Conservation (phyloP, 202 grass and related monocot genomes). For the Panicum hallii region DNA sequence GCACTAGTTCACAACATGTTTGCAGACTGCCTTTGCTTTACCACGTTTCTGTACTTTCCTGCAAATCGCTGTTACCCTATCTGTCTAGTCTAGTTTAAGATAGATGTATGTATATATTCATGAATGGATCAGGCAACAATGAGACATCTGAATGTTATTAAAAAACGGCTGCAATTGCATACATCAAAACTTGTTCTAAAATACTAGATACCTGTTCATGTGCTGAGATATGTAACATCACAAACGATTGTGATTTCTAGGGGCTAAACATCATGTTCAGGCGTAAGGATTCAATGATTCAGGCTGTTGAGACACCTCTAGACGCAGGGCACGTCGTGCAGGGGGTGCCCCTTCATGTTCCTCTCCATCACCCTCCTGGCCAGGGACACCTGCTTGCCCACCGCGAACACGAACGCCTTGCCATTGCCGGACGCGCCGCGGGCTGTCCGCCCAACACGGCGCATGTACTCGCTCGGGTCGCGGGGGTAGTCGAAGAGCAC, state of each 20-base stretch:
- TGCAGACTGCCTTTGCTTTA: not conserved
- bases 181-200: not conserved
- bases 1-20: not conserved
- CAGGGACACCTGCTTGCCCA: conserved; percentile 88
- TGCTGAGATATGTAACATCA: not conserved
- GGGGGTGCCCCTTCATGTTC: conserved; percentile 84
- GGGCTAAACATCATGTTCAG: not conserved
- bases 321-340: conserved; percentile 72
- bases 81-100: no score
- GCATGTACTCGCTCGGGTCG: conserved; percentile 87
- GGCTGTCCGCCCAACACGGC: conserved; percentile 77
- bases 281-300: not conserved
- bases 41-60: not conserved
- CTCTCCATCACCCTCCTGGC: conserved; percentile 89
- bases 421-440: conserved; percentile 72
- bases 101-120: not conserved
- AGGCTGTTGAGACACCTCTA: not conserved
- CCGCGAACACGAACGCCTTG: conserved; percentile 83
- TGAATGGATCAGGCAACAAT: conserved; percentile 11
- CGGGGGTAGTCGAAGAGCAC: conserved; percentile 91
- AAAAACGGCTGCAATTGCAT: not conserved
- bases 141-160: conserved; percentile 15
- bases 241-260: not conserved
- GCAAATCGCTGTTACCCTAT: not conserved
- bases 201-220: not conserved